Conservation (phyloP, 164 flowering plant species). For the Sextonia rubra region DNA sequence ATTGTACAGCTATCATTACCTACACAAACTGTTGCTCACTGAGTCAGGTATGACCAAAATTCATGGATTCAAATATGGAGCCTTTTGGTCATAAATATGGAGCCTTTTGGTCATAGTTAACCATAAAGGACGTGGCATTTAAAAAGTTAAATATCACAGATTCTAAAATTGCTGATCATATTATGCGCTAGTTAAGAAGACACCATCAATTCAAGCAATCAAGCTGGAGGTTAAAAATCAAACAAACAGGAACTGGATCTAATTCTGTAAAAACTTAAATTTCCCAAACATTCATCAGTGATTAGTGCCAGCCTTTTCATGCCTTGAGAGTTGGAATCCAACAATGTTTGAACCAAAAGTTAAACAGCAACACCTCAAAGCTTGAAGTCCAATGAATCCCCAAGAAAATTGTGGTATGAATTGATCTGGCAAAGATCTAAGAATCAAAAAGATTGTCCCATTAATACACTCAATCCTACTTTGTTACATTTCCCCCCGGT, state of each 20-base stretch:
- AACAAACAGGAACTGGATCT: not conserved
- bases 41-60: not conserved
- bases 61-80: not conserved
- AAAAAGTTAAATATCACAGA: not conserved
- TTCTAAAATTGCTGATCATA: not conserved
- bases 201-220: too few relatives aligned
- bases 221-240: not conserved
- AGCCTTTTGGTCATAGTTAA: not conserved
- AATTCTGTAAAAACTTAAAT: not conserved
- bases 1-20: too few relatives aligned
- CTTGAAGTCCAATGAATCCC: not conserved
- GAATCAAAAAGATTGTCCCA: not conserved
- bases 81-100: not conserved
- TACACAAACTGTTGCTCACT: not conserved
- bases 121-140: too few relatives aligned
- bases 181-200: not conserved
- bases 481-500: not conserved
- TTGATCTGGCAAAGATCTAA: not conserved
- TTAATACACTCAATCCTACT: not conserved
- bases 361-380: not conserved
- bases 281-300: not conserved
- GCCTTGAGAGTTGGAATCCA: too few relatives aligned
- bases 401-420: not conserved
- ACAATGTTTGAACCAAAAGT: not conserved
- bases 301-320: not conserved